A percentile compares a stretch with the other conserved stretches of the same genome.
phyloP scores from a whole-genome alignment of 371 early-diverging fungal species.

The Lichtheimia ornata region DNA sequence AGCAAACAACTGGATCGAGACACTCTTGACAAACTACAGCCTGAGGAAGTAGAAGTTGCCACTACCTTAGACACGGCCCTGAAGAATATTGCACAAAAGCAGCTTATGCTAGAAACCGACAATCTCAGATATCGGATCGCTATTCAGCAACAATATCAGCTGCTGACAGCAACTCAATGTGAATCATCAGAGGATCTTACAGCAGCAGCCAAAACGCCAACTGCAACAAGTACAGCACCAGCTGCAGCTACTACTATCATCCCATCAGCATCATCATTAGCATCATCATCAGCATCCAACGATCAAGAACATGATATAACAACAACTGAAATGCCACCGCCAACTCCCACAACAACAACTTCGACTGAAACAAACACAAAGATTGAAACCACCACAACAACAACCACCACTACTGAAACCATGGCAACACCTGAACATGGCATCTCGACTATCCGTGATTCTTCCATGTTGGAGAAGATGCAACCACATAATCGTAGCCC shows the following conservation, averaged over 20 bases:
- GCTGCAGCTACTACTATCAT: neutral
- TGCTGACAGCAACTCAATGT: constrained; percentile 20
- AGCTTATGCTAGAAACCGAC: constrained; percentile 40
- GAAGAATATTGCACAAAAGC: constrained; percentile 40
- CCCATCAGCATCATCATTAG: neutral
- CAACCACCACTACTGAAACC: neutral
- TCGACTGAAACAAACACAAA: constrained; percentile 2
- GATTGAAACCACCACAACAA: neutral
- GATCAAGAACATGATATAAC: too few relatives aligned
- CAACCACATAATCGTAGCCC: constrained; percentile 27
- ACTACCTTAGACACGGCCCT: constrained; percentile 28
- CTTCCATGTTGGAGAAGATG: constrained; percentile 38
- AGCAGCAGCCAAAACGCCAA: neutral
- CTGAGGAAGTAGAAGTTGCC: constrained; percentile 20
- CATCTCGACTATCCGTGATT: constrained; percentile 32
- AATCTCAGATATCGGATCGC: constrained; percentile 44
- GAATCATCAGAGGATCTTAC: constrained; percentile 5
- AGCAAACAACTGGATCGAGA: constrained; percentile 20
- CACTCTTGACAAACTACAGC: constrained; percentile 12
- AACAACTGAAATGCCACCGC: neutral
- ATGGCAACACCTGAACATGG: constrained; percentile 35
- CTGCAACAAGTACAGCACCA: too few relatives aligned
- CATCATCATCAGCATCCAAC: neutral
- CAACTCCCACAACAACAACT: neutral
- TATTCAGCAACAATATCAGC: constrained; percentile 43